A percentile compares a stretch with the other conserved stretches of the same genome.
These are phyloP conservation scores for Carex cristatella DNA, from an alignment of 176 grass and related monocot genomes.

Conservation along the genomic window DNA sequence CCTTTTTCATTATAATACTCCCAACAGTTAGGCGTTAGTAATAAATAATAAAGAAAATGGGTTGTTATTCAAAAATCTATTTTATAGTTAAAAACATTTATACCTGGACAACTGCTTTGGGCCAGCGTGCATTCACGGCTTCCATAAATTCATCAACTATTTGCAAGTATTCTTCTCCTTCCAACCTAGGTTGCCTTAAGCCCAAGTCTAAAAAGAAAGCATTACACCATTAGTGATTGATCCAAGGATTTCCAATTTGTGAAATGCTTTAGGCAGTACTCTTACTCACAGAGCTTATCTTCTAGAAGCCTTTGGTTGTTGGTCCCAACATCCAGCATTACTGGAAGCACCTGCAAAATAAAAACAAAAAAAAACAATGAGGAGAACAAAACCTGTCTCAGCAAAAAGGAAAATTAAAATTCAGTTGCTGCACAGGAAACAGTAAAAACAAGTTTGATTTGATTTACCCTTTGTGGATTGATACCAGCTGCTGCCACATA, in stretches of 20 bases:
- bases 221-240: not conserved
- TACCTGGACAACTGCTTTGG: conserved; percentile 96
- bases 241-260: not conserved
- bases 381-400: not conserved
- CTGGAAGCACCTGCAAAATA: conserved; percentile 68
- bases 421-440: not conserved
- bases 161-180: conserved; percentile 85
- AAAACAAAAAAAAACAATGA: not conserved
- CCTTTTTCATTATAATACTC: not conserved
- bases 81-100: not conserved
- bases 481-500: conserved; percentile 97
- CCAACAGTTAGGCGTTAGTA: not conserved
- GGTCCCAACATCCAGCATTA: conserved; percentile 95
- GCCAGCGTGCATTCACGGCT: conserved; percentile 83
- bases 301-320: conserved; percentile 88
- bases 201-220: conserved; percentile 72
- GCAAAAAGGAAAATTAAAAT: not conserved
- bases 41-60: not conserved
- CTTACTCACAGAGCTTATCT: conserved; percentile 95
- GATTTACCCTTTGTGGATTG: conserved; percentile 81
- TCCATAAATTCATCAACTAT: conserved; percentile 99
- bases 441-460: not conserved
- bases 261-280: conserved; percentile 13
- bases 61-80: not conserved
- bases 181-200: conserved; percentile 83